A percentile compares a stretch with the other conserved stretches of the same genome.
phyloP scores from a whole-genome alignment of 345 rosid genomes.

The Pseudoturritis turrita region DNA sequence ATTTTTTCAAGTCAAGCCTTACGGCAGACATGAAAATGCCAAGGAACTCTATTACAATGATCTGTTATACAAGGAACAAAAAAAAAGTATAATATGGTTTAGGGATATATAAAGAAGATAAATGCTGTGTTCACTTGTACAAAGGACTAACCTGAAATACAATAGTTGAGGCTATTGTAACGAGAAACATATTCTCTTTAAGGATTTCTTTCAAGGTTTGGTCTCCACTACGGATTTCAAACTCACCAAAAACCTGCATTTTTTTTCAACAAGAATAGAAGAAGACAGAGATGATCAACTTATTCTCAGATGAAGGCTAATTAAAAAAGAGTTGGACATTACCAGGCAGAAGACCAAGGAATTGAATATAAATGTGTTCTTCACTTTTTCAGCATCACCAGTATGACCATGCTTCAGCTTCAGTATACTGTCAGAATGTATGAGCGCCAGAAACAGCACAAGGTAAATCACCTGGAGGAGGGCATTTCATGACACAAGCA shows the following conservation, averaged over 20 bases:
- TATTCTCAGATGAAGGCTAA: not conserved
- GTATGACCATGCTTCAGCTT: constrained; percentile 33
- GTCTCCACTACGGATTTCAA: constrained; percentile 70
- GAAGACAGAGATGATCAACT: not conserved
- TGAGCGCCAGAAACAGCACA: constrained; percentile 52
- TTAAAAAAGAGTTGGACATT: constrained; percentile 10
- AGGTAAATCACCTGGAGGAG: constrained; percentile 55
- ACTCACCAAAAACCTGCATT: constrained; percentile 61
- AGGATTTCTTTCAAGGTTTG: constrained; percentile 54
- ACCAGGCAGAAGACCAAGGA: constrained; percentile 72
- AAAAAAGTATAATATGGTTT: not conserved
- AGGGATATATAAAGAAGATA: not conserved
- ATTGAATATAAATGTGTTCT: constrained; percentile 69
- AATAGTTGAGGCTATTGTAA: constrained; percentile 43
- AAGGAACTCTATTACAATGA: constrained; percentile 49
- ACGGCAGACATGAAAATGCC: constrained; percentile 51
- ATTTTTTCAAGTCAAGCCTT: constrained; percentile 47
- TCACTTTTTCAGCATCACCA: constrained; percentile 43
- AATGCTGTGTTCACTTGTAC: not conserved
- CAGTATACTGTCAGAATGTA: constrained; percentile 47
- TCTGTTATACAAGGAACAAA: constrained; percentile 31
- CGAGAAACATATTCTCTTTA: constrained; percentile 60
- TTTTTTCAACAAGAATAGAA: not conserved
- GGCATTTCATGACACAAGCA: constrained; percentile 1
- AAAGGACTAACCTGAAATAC: constrained; percentile 51